Conservation (phyloP, 192 early-diverging fungal species). For the Coemansia sp. region DNA sequence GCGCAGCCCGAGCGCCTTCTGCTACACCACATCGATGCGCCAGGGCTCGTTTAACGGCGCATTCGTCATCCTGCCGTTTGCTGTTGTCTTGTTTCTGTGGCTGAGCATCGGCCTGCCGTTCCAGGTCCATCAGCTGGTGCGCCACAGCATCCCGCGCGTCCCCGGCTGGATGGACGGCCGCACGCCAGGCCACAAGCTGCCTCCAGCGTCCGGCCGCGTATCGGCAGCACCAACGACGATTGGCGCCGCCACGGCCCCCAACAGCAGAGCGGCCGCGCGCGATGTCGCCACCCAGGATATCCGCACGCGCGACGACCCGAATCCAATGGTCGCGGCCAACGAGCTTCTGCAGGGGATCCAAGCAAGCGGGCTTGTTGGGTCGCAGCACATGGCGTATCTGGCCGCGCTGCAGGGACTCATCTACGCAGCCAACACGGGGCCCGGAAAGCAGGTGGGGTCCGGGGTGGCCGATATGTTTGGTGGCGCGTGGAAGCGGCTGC, state of each 20-base stretch:
- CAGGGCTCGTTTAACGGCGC: conserved; percentile 40
- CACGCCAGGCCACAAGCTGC: conserved; percentile 30
- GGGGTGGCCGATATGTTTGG: conserved; percentile 12
- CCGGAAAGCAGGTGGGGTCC: conserved; percentile 5
- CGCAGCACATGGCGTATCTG: conserved; percentile 41
- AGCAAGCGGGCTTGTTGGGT: conserved; percentile 29
- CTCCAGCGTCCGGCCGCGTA: conserved; percentile 1
- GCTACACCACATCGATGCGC: conserved; percentile 56
- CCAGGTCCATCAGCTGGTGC: conserved; percentile 34
- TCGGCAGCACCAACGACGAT: background rate
- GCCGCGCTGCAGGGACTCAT: conserved; percentile 31
- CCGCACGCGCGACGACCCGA: conserved; percentile 26
- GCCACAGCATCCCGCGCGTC: conserved; percentile 36
- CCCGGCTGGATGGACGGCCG: conserved; percentile 49
- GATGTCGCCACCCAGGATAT: background rate
- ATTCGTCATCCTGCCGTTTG: conserved; percentile 47
- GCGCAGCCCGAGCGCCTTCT: conserved; percentile 37
- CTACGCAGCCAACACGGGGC: conserved; percentile 19
- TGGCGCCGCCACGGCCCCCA: conserved; percentile 7
- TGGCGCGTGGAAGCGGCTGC: conserved; percentile 33
- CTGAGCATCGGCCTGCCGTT: conserved; percentile 39
- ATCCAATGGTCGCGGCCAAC: conserved; percentile 36
- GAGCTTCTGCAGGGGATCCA: conserved; percentile 41
- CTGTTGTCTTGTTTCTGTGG: conserved; percentile 28
- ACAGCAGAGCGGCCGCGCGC: background rate